Evolutionary conservation across 2,329 filamentous ascomycete genomes (phyloP).

Genomic region (Atkinsonella hypoxylon): DNA sequence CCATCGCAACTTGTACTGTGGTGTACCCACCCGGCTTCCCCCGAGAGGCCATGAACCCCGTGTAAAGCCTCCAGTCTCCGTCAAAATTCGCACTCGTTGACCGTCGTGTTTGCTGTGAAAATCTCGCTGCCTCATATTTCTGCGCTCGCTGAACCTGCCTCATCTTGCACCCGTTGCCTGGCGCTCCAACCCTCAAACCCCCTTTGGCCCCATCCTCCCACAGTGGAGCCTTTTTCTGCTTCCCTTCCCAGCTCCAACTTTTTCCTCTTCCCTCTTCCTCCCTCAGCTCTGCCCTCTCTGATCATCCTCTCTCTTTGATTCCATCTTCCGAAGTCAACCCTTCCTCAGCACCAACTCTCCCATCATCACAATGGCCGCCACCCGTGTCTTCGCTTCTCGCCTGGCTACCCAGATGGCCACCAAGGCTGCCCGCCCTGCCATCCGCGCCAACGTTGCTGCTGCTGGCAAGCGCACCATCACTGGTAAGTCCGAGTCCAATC

Average conservation of each 20-base stretch:
- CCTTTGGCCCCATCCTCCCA: constrained; percentile 16
- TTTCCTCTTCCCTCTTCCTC: constrained; percentile 30
- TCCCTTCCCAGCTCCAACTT: constrained; percentile 23
- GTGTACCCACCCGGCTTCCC: constrained; percentile 23
- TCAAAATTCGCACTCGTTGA: constrained; percentile 18
- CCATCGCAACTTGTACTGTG: constrained; percentile 14
- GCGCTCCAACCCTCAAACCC: constrained; percentile 22
- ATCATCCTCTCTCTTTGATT: constrained; percentile 23
- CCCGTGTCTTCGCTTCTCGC: constrained; percentile 66
- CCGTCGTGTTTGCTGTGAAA: constrained; percentile 13
- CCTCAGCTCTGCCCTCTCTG: constrained; percentile 18
- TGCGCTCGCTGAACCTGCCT: constrained; percentile 8
- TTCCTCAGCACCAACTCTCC: constrained; percentile 14
- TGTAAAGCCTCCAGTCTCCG: constrained; percentile 8
- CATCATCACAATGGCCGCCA: constrained; percentile 69
- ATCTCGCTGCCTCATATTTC: constrained; percentile 18
- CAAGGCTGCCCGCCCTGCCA: constrained; percentile 68
- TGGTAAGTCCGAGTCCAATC: constrained; percentile 38
- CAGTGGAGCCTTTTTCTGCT: constrained; percentile 24
- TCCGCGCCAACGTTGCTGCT: constrained; percentile 50
- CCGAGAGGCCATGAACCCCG: constrained; percentile 19
- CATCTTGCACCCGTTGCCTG: constrained; percentile 22
- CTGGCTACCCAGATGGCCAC: constrained; percentile 65
- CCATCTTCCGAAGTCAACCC: constrained; percentile 19
- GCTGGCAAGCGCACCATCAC: constrained; percentile 66